Conservation (phyloP, 2,329 filamentous ascomycete genomes). For the Elsinoe batatas region DNA sequence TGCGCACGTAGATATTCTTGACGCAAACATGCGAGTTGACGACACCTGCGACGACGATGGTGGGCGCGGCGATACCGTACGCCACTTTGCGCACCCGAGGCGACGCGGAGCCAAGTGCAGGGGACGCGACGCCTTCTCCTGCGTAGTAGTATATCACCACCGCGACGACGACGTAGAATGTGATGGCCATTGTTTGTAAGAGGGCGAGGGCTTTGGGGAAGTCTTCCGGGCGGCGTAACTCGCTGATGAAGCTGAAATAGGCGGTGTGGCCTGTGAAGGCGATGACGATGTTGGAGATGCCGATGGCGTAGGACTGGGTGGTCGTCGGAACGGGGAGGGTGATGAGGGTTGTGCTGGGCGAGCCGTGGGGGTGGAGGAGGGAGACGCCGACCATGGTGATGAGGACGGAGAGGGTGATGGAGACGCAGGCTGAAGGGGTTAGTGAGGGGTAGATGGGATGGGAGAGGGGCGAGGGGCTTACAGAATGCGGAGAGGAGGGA, state of each 20-base stretch:
- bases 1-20: constrained; percentile 55
- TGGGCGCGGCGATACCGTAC: constrained; percentile 60
- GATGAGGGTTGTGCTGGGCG: constrained; percentile 28
- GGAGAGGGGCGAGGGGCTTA: constrained; percentile 25
- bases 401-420: constrained; percentile 51
- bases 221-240: constrained; percentile 51
- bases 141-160: constrained; percentile 57
- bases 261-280: constrained; percentile 39
- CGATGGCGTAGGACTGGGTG: constrained; percentile 46
- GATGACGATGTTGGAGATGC: constrained; percentile 55
- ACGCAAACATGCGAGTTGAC: constrained; percentile 58
- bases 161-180: constrained; percentile 54
- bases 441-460: constrained; percentile 14
- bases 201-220: constrained; percentile 54
- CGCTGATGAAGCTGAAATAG: constrained; percentile 52
- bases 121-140: constrained; percentile 51
- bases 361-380: constrained; percentile 40
- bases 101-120: constrained; percentile 54
- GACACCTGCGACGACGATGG: constrained; percentile 61
- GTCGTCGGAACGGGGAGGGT: constrained; percentile 30
- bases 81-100: constrained; percentile 50
- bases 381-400: constrained; percentile 56
- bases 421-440: constrained; percentile 45
- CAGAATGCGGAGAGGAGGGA: constrained; percentile 53
- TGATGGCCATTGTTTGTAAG: constrained; percentile 49